phyloP scores from a whole-genome alignment of 345 rosid genomes.

The Turnera subulata region DNA sequence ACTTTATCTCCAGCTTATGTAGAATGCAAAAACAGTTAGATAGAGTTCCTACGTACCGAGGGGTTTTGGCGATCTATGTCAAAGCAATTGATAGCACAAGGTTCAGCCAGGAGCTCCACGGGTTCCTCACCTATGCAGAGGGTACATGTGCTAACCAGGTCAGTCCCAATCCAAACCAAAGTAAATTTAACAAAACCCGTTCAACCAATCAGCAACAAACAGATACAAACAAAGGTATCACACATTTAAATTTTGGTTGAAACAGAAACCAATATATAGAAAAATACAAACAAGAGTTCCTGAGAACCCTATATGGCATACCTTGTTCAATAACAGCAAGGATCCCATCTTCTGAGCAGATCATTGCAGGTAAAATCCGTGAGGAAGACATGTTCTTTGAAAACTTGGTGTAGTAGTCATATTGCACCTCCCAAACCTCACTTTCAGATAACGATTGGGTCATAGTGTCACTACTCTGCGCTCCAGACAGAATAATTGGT shows the following conservation, averaged over 20 bases:
- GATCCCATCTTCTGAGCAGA: slow-evolving; percentile 90
- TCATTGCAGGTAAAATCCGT: slow-evolving; percentile 72
- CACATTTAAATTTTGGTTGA: neutral
- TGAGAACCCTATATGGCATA: slow-evolving; percentile 19
- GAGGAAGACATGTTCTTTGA: slow-evolving; percentile 55
- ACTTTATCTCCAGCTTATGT: neutral
- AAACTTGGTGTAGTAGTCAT: slow-evolving; percentile 54
- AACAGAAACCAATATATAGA: neutral
- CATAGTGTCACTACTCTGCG: slow-evolving; percentile 32
- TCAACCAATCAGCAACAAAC: neutral
- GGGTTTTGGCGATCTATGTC: slow-evolving; percentile 80
- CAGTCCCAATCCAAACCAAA: slow-evolving; percentile 2
- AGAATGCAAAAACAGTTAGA: slow-evolving; percentile 1
- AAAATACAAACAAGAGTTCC: neutral
- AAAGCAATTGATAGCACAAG: slow-evolving; percentile 89
- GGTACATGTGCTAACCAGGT: neutral
- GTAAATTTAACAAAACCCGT: neutral
- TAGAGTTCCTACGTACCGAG: slow-evolving; percentile 36
- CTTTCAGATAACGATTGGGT: slow-evolving; percentile 57
- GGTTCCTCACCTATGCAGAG: slow-evolving; percentile 59
- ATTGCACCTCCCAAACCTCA: slow-evolving; percentile 91
- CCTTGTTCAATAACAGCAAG: slow-evolving; percentile 81
- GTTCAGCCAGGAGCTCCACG: slow-evolving; percentile 71
- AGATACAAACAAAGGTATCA: neutral
- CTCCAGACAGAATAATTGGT: slow-evolving; percentile 67